Conservation (phyloP, 495 filamentous ascomycete genomes). For the Talaromyces thailandensis region DNA sequence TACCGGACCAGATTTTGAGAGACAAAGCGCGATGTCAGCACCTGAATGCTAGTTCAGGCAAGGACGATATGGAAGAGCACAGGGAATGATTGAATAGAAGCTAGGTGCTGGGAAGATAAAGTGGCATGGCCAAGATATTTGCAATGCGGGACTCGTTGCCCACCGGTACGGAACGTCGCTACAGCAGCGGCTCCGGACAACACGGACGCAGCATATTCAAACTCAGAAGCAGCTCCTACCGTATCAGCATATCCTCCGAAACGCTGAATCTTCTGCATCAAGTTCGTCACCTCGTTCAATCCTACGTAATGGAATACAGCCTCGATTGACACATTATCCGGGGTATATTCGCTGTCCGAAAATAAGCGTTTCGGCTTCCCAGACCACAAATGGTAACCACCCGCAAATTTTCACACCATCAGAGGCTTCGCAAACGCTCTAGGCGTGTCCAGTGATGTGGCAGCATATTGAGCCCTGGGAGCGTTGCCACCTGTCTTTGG, state of each 20-base stretch:
- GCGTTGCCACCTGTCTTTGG: slow-evolving; percentile 3
- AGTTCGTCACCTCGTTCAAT: neutral
- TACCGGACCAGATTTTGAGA: neutral
- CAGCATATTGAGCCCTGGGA: neutral
- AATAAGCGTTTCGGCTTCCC: neutral
- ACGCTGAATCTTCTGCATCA: neutral
- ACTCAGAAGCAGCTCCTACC: neutral
- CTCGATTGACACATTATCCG: neutral
- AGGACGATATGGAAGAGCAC: neutral
- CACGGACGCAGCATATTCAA: neutral
- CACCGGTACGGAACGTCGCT: neutral
- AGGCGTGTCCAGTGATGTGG: neutral
- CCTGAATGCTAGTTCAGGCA: neutral
- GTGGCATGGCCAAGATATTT: neutral
- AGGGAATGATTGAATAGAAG: neutral
- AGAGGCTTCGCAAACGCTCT: slow-evolving; percentile 3
- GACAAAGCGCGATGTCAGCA: neutral
- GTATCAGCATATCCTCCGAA: neutral
- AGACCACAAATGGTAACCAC: neutral
- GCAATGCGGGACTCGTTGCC: neutral
- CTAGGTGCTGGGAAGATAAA: neutral
- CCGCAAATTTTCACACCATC: neutral
- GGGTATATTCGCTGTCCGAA: neutral
- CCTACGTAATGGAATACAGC: neutral
- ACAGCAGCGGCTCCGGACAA: neutral